These are phyloP conservation scores for Batrachochytrium dendrobatidis DNA, from an alignment of 371 early-diverging fungal genomes.

Conservation along the genomic window DNA sequence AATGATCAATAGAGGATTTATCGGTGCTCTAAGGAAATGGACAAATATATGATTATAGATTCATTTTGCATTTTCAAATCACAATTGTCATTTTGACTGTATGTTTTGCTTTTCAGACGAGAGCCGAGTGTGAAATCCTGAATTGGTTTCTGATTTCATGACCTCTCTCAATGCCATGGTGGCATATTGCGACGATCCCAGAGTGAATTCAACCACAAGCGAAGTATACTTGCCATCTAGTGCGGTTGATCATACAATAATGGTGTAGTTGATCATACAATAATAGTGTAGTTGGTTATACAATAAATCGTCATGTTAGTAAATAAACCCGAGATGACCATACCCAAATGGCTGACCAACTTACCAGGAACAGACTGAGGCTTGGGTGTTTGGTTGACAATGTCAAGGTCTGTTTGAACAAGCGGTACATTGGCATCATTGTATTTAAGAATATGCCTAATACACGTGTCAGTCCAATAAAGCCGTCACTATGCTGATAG, in stretches of 20 bases:
- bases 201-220: constrained; percentile 65
- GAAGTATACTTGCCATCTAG: constrained; percentile 62
- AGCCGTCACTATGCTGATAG: no score
- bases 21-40: background rate
- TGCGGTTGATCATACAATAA: constrained; percentile 1
- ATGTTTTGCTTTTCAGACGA: constrained; percentile 4
- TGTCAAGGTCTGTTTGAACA: constrained; percentile 65
- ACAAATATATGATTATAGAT: background rate
- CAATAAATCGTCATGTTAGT: background rate
- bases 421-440: constrained; percentile 55
- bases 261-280: background rate
- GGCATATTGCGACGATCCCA: constrained; percentile 85
- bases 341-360: background rate
- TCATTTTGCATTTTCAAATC: background rate
- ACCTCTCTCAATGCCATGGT: constrained; percentile 96
- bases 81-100: background rate
- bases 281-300: no score
- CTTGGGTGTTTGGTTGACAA: constrained; percentile 42
- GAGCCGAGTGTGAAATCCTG: constrained; percentile 43
- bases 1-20: background rate
- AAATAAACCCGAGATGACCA: background rate
- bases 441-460: constrained; percentile 52
- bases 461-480: background rate
- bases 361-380: constrained; percentile 31
- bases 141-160: constrained; percentile 69